These are phyloP conservation scores for Plectranthus barbatus DNA, from an alignment of 257 asterid genomes.

Conservation along the genomic window DNA sequence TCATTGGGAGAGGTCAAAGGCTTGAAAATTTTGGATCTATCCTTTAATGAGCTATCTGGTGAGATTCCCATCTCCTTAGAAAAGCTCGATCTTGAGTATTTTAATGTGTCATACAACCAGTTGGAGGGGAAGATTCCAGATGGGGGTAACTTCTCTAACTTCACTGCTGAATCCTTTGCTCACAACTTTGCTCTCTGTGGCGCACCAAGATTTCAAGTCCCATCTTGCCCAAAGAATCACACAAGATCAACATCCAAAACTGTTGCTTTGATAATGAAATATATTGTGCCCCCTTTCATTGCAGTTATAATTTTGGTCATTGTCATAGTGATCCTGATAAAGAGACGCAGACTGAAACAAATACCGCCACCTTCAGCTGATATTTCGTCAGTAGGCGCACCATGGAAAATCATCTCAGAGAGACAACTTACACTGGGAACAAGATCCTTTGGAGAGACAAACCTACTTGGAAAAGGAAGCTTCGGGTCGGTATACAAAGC, in stretches of 20 bases:
- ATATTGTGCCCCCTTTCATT: too few species aligned
- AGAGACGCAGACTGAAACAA: not conserved
- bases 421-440: not conserved
- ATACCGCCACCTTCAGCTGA: not conserved
- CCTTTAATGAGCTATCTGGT: not conserved
- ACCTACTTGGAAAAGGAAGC: constrained; percentile 11
- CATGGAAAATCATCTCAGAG: not conserved
- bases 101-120: constrained; percentile 7
- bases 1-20: not conserved
- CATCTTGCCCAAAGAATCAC: not conserved
- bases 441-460: not conserved
- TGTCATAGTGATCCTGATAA: not conserved
- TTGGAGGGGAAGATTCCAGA: too few species aligned
- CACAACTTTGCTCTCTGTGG: too few species aligned
- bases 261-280: too few species aligned
- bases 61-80: not conserved
- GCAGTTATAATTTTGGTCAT: not conserved
- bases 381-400: not conserved
- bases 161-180: not conserved
- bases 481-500: constrained; percentile 1
- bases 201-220: too few species aligned
- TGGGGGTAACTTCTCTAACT: not conserved
- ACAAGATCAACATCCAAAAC: not conserved
- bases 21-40: not conserved
- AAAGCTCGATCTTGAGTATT: not conserved